Conservation (phyloP, 768 basidiomycete species). For the Melanogaster broomeanus region DNA sequence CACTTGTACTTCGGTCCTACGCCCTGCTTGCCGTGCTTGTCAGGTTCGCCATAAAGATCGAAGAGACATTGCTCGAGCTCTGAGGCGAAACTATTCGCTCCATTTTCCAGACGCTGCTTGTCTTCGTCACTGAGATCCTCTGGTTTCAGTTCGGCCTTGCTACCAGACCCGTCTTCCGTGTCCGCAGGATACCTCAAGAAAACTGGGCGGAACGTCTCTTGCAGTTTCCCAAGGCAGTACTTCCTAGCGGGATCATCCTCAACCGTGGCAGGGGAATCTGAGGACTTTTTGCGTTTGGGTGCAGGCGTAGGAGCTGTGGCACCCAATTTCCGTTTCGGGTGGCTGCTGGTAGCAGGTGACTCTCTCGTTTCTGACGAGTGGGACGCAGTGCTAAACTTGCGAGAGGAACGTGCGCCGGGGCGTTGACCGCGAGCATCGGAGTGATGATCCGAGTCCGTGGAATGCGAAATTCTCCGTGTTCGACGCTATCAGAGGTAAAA, state of each 20-base stretch:
- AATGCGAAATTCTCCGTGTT: constrained; percentile 39
- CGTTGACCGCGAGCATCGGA: constrained; percentile 34
- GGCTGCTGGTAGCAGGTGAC: constrained; percentile 21
- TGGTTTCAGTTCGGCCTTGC: constrained; percentile 43
- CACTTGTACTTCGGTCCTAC: constrained; percentile 85
- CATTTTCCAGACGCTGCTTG: constrained; percentile 52
- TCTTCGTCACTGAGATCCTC: constrained; percentile 65
- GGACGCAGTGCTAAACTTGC: constrained; percentile 17
- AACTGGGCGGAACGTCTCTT: constrained; percentile 69
- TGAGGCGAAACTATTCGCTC: constrained; percentile 62
- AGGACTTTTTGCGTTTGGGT: constrained; percentile 49
- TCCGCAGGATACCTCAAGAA: constrained; percentile 67
- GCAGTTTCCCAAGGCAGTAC: constrained; percentile 77
- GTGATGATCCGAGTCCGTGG: constrained; percentile 43
- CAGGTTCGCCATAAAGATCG: constrained; percentile 74
- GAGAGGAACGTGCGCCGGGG: constrained; percentile 3
- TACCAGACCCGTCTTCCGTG: constrained; percentile 29
- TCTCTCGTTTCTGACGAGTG: constrained; percentile 18
- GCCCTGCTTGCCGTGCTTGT: constrained; percentile 62
- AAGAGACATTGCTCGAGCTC: constrained; percentile 78
- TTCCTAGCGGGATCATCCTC: constrained; percentile 75
- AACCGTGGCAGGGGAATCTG: constrained; percentile 38
- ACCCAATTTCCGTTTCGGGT: constrained; percentile 58
- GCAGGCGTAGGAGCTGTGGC: constrained; percentile 39
- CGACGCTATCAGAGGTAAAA: constrained; percentile 40